Percentiles rank a stretch among this genome's conserved stretches.
phyloP scores from a whole-genome alignment of 2,329 filamentous ascomycete genomes.

The Claviceps citrina region DNA sequence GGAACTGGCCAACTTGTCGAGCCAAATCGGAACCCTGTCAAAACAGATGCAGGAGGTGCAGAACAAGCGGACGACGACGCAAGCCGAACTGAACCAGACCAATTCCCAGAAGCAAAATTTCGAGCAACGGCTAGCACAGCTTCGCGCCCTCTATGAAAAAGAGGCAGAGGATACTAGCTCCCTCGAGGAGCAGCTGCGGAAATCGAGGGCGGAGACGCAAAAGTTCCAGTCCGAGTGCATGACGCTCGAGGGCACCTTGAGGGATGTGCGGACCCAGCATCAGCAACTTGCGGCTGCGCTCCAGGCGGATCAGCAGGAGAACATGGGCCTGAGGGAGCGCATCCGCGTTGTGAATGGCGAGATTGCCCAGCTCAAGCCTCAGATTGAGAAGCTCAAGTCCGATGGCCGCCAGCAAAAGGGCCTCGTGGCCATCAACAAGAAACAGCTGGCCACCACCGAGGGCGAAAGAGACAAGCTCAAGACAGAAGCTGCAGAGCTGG shows the following conservation, averaged over 20 bases:
- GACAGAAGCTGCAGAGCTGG: constrained; percentile 56
- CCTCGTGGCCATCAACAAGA: constrained; percentile 94
- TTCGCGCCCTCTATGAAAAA: constrained; percentile 79
- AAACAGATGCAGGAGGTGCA: constrained; percentile 93
- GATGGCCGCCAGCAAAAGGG: constrained; percentile 93
- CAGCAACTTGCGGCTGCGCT: constrained; percentile 58
- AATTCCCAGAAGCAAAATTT: constrained; percentile 85
- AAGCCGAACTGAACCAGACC: constrained; percentile 68
- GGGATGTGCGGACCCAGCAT: constrained; percentile 72
- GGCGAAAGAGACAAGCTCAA: constrained; percentile 78
- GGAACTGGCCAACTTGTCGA: constrained; percentile 88
- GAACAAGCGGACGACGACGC: constrained; percentile 59
- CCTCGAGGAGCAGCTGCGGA: constrained; percentile 67
- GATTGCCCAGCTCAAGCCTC: constrained; percentile 69
- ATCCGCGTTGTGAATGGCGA: constrained; percentile 73
- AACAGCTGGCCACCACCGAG: constrained; percentile 83
- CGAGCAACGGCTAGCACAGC: constrained; percentile 72
- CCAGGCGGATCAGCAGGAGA: constrained; percentile 80
- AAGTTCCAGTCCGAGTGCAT: constrained; percentile 75
- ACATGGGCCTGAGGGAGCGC: constrained; percentile 68
- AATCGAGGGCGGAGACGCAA: constrained; percentile 63
- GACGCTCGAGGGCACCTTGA: constrained; percentile 63
- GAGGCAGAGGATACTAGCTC: constrained; percentile 76
- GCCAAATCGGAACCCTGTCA: constrained; percentile 79
- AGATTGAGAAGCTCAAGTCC: constrained; percentile 82